phyloP scores from a whole-genome alignment of 768 basidiomycete species.

The Agrocybe chaxingu region DNA sequence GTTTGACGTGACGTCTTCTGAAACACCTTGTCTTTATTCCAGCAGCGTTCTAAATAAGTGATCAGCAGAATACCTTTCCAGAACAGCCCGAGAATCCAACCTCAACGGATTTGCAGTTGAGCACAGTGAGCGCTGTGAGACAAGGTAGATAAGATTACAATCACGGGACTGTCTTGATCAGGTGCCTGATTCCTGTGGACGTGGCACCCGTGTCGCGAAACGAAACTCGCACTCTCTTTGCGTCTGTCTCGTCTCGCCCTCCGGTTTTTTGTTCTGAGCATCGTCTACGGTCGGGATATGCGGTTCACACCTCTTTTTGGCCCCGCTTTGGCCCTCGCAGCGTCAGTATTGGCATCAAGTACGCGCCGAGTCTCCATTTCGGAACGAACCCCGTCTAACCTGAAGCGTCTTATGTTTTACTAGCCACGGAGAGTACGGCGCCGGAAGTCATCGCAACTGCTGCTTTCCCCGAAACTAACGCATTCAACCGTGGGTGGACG shows the following conservation, averaged over 20 bases:
- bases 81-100: no score
- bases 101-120: no score
- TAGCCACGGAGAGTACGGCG: constrained; percentile 9
- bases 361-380: constrained; percentile 10
- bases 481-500: constrained; percentile 66
- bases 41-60: no score
- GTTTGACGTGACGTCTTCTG: no score
- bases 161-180: no score
- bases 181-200: no score
- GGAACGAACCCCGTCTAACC: constrained; percentile 12
- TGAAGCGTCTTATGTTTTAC: constrained; percentile 4
- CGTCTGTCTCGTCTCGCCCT: not conserved
- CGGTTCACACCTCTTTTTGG: constrained; percentile 21
- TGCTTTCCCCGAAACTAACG: constrained; percentile 68
- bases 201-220: no score
- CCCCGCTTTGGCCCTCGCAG: constrained; percentile 21
- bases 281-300: constrained; percentile 16
- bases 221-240: not conserved
- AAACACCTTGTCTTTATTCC: no score
- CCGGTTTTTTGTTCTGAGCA: not conserved
- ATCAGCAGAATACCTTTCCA: no score
- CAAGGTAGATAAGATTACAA: no score
- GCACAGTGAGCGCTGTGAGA: no score
- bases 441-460: constrained; percentile 55
- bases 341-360: constrained; percentile 19